These are phyloP conservation scores for Apophysomyces sp. DNA, from an alignment of 371 early-diverging fungal genomes.

Conservation along the genomic window DNA sequence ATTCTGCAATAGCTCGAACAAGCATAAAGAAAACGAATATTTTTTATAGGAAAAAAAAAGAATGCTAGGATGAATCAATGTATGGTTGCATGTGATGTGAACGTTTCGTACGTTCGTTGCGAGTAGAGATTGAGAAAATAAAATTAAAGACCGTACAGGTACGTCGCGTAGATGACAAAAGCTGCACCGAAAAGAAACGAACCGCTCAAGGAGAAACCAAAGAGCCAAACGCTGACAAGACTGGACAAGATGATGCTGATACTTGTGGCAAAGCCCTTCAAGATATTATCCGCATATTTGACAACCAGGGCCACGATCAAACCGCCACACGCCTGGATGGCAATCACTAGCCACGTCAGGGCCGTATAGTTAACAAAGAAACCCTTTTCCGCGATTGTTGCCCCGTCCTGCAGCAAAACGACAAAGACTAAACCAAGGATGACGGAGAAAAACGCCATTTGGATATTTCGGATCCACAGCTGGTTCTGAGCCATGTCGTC, in stretches of 20 bases:
- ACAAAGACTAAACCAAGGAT: slow-evolving; percentile 67
- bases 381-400: slow-evolving; percentile 67
- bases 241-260: slow-evolving; percentile 91
- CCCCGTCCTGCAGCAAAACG: slow-evolving; percentile 76
- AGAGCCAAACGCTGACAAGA: slow-evolving; percentile 72
- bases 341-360: slow-evolving; percentile 79
- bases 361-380: slow-evolving; percentile 87
- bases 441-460: slow-evolving; percentile 78
- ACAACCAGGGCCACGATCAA: slow-evolving; percentile 94
- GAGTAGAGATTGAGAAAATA: not conserved
- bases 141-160: slow-evolving; percentile 64
- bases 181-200: slow-evolving; percentile 78
- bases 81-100: not conserved
- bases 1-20: too few species aligned
- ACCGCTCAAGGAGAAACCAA: slow-evolving; percentile 67
- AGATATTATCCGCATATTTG: slow-evolving; percentile 95
- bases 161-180: slow-evolving; percentile 78
- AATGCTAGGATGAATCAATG: not conserved
- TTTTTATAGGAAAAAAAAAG: not conserved
- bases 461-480: slow-evolving; percentile 89
- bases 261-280: slow-evolving; percentile 96
- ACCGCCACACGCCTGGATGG: slow-evolving; percentile 89
- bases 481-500: slow-evolving; percentile 39
- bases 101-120: not conserved
- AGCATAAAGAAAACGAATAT: not conserved